Base-by-base conservation (phyloP, 176 grass and related monocot species). In the Themeda triandra region DNA sequence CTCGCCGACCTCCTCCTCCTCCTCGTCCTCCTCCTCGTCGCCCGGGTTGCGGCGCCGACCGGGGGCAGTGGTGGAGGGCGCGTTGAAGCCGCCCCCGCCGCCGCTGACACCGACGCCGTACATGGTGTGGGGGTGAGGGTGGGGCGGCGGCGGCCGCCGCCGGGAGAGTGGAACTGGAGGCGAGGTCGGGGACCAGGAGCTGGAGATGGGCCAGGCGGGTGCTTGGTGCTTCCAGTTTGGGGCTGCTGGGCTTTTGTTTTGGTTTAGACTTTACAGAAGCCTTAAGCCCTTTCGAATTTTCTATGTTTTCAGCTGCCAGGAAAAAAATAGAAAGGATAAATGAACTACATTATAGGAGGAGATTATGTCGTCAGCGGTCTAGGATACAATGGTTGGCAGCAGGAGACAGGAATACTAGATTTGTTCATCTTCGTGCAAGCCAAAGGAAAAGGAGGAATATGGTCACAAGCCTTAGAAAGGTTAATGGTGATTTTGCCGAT, bases 1-100 rank as follows among this genome's bases (percentile, higher is more conserved):
- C 53, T 88, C 89, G 14, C 83, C 89, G 53, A 72, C 79, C 48
- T 95, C 95, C 18, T 95, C 95, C 18, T 93, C 89, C 37, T 98
- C 95, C 0, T 93, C 96, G 0, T 95, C 91, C 0, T 96, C 96
- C 6, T 95, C 93, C 0, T 90, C 88, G 2, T 83, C 89, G 8
- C 69, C 85, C 10, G 62, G 69, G 63, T 80, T 91, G 19, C 81
- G 77, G 60, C 80, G 80, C 32, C 76, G 48, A 1, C 19, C 51
- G 31, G 80, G 40, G 31, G 80, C 39, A 24, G 81, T 77, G 32
- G 76, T 71, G 51, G 76, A 87, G 24, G 62, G 69, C 24, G 76
- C 85, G 69, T 80, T 84, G 89, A 91, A 87, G 6, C 84, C 88
- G 13, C 88, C 87, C 1, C 80, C 80, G 14, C 79, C 80, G 62